Evolutionary conservation across 2,329 filamentous ascomycete species (phyloP).

Genomic region (Penicillium sp.): DNA sequence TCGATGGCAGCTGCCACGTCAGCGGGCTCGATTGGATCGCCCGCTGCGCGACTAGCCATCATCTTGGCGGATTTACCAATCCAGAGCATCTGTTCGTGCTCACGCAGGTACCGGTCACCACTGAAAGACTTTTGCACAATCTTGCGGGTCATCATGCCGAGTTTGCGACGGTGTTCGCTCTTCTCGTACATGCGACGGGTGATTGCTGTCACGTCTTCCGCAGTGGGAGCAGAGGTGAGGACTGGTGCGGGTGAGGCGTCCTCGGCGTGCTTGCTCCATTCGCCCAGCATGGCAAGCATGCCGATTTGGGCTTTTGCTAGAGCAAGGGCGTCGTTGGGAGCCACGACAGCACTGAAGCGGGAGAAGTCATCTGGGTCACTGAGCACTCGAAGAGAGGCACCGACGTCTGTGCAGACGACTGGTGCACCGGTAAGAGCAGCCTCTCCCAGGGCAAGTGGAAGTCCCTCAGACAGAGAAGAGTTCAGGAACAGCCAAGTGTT

Average conservation of each 20-base stretch:
- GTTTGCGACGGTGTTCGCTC: conserved; percentile 55
- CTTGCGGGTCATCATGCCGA: conserved; percentile 60
- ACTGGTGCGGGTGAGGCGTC: conserved; percentile 49
- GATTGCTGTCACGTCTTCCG: conserved; percentile 55
- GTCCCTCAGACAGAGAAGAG: conserved; percentile 49
- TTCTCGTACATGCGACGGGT: conserved; percentile 64
- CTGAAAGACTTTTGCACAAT: conserved; percentile 63
- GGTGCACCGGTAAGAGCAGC: conserved; percentile 50
- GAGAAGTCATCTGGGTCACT: conserved; percentile 49
- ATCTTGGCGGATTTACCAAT: conserved; percentile 42
- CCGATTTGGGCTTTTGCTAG: conserved; percentile 65
- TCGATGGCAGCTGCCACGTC: conserved; percentile 30
- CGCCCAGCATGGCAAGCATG: conserved; percentile 62
- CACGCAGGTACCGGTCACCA: conserved; percentile 61
- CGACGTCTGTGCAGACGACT: conserved; percentile 47
- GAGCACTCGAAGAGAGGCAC: conserved; percentile 44
- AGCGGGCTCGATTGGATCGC: conserved; percentile 24
- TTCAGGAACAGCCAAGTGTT: conserved; percentile 60
- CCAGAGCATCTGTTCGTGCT: conserved; percentile 65
- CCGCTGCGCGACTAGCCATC: conserved; percentile 31
- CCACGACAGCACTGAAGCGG: conserved; percentile 63
- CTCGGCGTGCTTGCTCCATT: conserved; percentile 62
- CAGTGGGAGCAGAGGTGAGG: conserved; percentile 52
- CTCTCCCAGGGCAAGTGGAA: conserved; percentile 50
- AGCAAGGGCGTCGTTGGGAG: conserved; percentile 63